A percentile compares a stretch with the other conserved stretches of the same genome.
Conservation (phyloP, 2,329 filamentous ascomycete species). For the Apiospora koreana region DNA sequence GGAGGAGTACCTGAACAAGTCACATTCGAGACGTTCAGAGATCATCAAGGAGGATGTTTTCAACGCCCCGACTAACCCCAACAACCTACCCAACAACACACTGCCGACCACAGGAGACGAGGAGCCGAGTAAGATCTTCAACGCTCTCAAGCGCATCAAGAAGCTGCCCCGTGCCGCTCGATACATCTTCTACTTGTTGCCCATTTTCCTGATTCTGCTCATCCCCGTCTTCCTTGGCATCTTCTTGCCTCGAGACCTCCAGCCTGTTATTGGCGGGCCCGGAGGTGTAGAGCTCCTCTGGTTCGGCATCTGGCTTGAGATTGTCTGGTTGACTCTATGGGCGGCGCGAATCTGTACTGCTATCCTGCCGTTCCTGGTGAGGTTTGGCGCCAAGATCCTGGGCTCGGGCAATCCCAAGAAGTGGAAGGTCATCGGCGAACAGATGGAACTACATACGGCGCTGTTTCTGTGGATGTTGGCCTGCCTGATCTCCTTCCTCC, state of each 20-base stretch:
- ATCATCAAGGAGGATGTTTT: constrained; percentile 31
- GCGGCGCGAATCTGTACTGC: constrained; percentile 60
- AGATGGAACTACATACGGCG: constrained; percentile 81
- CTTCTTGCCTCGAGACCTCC: constrained; percentile 46
- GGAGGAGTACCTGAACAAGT: not conserved
- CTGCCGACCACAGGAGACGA: constrained; percentile 43
- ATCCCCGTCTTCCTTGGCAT: constrained; percentile 69
- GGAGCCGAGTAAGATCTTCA: constrained; percentile 61
- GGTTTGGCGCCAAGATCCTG: constrained; percentile 66
- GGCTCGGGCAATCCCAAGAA: constrained; percentile 87
- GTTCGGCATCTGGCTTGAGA: constrained; percentile 95
- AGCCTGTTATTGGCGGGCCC: constrained; percentile 59
- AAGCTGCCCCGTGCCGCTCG: constrained; percentile 64
- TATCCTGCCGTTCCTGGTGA: constrained; percentile 49
- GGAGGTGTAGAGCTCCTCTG: constrained; percentile 80
- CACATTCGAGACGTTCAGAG: constrained; percentile 14
- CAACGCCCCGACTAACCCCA: constrained; percentile 20
- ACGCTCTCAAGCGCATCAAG: constrained; percentile 58
- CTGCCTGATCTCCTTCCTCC: constrained; percentile 79
- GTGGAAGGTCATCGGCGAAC: constrained; percentile 85
- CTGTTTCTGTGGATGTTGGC: constrained; percentile 92
- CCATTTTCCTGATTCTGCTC: constrained; percentile 63
- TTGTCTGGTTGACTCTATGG: constrained; percentile 92
- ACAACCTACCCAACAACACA: constrained; percentile 22
- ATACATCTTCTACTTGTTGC: constrained; percentile 72